Base-by-base conservation (phyloP, 495 filamentous ascomycete genomes). In the Parathielavia appendiculata region DNA sequence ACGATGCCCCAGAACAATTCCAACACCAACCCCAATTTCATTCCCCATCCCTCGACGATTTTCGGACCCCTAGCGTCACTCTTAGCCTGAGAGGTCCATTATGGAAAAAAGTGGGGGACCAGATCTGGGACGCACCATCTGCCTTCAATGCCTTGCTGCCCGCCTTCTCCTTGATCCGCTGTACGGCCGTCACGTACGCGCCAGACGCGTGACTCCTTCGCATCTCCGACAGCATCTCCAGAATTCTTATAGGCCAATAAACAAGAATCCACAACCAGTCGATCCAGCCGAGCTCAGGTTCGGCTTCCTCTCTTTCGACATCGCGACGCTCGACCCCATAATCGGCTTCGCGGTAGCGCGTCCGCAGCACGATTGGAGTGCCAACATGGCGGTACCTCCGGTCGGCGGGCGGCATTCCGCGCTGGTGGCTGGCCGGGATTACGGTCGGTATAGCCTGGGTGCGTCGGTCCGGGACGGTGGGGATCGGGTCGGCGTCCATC, bases 401-500 rank as follows among this genome's bases (percentile, higher is more conserved):
- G 20, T 56, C 54, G 14, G 30, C 17, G 8, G 6, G 34, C 2
- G 54, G n/a, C n/a, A n/a, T 47, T 13, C 19, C 16, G 19, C 14
- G 9, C 12, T 43, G 54, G 40, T 40, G 32, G 20, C 43, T 48
- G 44, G 43, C 17, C 4, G 44, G 34, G 1, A 56, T 12, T 44
- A 39, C 48, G 13, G 12, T 44, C 0, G 54, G 54, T 13, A 56
- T 16, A 7, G 54, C 54, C 19, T 56, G 54, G 17, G 32, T 56
- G 54, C 38, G 48, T 17, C 54, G 30, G 34, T 56, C 54, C 14
- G 54, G 54, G 20, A 56, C 34, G 2, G 54, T 56, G 11, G 54
- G 54, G 35, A 56, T 56, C 1, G 54, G 54, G 54, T 56, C 54
- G 2, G 20, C 32, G 19, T 56, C 54, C 1, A 48, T 20, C 19